These are phyloP conservation scores for Lindgomyces ingoldianus DNA, from an alignment of 495 filamentous ascomycete species.

Conservation along the genomic window DNA sequence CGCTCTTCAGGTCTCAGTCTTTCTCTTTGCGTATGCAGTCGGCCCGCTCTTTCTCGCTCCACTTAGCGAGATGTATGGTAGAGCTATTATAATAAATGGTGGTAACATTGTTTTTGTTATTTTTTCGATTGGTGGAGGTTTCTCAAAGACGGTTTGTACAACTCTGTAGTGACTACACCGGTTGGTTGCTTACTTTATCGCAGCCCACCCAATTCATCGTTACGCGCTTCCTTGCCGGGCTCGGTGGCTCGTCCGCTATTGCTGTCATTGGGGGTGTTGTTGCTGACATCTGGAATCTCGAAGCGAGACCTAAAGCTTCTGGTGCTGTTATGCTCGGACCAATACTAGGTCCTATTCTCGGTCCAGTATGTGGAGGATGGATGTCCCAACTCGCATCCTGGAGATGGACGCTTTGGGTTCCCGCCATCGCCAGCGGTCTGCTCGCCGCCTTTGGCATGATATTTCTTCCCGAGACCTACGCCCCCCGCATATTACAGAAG, in stretches of 20 bases:
- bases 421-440: constrained; percentile 1
- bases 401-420: constrained; percentile 11
- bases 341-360: constrained; percentile 6
- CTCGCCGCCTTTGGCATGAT: not conserved
- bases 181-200: not conserved
- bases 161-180: not conserved
- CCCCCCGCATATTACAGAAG: not conserved
- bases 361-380: constrained; percentile 12
- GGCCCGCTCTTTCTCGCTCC: constrained; percentile 9
- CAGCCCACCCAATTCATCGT: constrained; percentile 4
- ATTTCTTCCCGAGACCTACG: constrained; percentile 5
- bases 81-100: not conserved
- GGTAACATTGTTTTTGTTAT: constrained; percentile 6
- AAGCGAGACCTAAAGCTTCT: constrained; percentile 1
- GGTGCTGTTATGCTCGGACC: not conserved
- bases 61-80: constrained; percentile 8
- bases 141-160: not conserved
- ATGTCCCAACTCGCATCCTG: constrained; percentile 10
- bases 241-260: constrained; percentile 6
- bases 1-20: constrained; percentile 9
- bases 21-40: constrained; percentile 5
- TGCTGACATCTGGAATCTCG: constrained; percentile 11
- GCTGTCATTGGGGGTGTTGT: constrained; percentile 5
- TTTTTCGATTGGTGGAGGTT: constrained; percentile 13
- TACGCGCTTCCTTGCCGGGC: constrained; percentile 1